Evolutionary conservation across 1,139 yeast genomes (phyloP), one percentile per base, ranked within the genome.

Genomic region (Trichomonascaceae sp.): DNA sequence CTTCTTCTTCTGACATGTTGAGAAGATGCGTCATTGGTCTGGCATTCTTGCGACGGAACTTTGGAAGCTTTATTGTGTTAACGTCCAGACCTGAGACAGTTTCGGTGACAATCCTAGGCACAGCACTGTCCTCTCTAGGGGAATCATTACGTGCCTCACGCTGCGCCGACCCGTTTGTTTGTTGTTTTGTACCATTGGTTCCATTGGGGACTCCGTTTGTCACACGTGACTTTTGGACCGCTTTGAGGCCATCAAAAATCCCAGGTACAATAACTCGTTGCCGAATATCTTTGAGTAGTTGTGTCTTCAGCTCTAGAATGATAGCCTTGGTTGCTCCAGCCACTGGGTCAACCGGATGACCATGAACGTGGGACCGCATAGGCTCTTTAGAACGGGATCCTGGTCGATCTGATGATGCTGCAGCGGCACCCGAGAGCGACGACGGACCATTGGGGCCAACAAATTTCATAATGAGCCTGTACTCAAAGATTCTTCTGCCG

Each of bases 21-120:
- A 80, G 66, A 1, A 76, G 72, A 57, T 80, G 89, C 36, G 76
- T 77, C 75, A 79, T 67, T 1, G 92, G 93, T 30, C 76, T 48
- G 18, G 54, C 45, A 28, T 43, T 43, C 18, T 43, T 40, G 30
- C 41, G 34, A 6, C 11, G 6, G 11, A 20, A 20, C 23, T 11
- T 8, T 15, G 13, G 36, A 9, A 2, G 27, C 22, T 15, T 15
- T 23, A 5, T 25, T 11, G 40, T 39, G 16, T 28, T 20, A n/a
- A 52, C 47, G 33, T 52, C 56, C 13, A 54, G 45, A 29, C 51
- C 53, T 17, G 40, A 41, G n/a, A 40, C 37, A 4, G 36, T 28
- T 13, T 36, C 33, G 14, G 43, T 34, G 34, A 41, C 16, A 36
- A 39, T 17, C 36, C 41, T 29, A 45, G 43, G 57, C 17, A 72